Conservation (phyloP, 495 filamentous ascomycete genomes). For the Aspergillus affinis region DNA sequence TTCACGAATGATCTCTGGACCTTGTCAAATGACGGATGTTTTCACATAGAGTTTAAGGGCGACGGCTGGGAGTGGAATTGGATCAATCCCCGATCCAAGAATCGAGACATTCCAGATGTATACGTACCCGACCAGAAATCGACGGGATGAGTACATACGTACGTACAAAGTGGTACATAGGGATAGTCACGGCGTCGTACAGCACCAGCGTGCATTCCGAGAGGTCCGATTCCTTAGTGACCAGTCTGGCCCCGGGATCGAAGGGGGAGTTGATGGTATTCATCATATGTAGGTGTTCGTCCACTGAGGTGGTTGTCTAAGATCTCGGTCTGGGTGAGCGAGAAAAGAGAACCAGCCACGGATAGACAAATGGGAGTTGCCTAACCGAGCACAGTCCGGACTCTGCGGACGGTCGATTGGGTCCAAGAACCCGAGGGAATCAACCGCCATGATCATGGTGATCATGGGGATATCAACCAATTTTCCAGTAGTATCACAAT, state of each 20-base stretch:
- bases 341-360: background rate
- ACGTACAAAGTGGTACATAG: background rate
- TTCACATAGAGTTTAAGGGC: background rate
- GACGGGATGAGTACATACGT: background rate
- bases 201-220: constrained; percentile 11
- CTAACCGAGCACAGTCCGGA: too few species aligned
- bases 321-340: background rate
- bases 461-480: background rate
- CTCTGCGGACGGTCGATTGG: background rate
- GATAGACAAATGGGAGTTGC: background rate
- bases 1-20: too few species aligned
- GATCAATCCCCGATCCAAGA: background rate
- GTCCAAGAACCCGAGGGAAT: background rate
- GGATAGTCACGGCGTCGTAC: background rate
- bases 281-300: background rate
- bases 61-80: background rate
- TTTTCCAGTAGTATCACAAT: background rate
- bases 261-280: background rate
- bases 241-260: background rate
- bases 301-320: background rate
- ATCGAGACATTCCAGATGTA: background rate
- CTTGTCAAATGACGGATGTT: background rate
- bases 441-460: background rate
- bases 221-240: constrained; percentile 10
- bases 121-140: background rate